Base-by-base conservation (phyloP, 306 rosid genomes). In the Cucumis cinereus region DNA sequence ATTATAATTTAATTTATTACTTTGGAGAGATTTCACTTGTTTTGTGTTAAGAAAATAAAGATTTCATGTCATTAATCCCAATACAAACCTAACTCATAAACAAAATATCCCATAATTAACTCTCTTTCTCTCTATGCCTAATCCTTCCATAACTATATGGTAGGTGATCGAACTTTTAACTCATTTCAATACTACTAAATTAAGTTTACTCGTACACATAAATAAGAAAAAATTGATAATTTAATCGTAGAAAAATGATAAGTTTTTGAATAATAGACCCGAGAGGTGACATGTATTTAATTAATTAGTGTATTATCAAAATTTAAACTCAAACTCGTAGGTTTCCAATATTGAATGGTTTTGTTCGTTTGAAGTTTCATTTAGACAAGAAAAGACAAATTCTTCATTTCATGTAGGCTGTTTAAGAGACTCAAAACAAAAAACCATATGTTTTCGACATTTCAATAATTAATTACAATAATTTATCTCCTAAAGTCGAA, bases 321-420 rank as follows among this genome's bases (percentile, higher is more conserved):
- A n/a, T 66, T 20, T 40, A 66, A 69, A 12, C 55, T 69, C 54
- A 66, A 69, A 12, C 55, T 69, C 54, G 13, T 15, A 45, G 35
- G 56, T 45, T 69, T 69, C 13, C 56, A 45, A 69, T 24, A 69
- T 22, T 66, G 1, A 12, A 40, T 63, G 64, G 71, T 38, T 40
- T 40, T 10, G 73, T 40, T 40, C 5, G 73, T 22, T 11, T 8
- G 11, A 40, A 66, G 52, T 66, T 69, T 69, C 41, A 20, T 1
- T 38, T 43, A 69, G 55, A 69, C 74, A 69, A 69, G 56, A 69
- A 22, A 69, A 69, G 56, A 69, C 74, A 69, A 69, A 43, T 11
- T 69, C 8, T 43, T 69, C 56, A 69, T 69, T 69, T 69, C 56
- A 45, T 69, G 69, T 62, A 62, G 69, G 69, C 69, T 62, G 45